phyloP scores from a whole-genome alignment of 768 basidiomycete species.

The Peribolospora baueri region DNA sequence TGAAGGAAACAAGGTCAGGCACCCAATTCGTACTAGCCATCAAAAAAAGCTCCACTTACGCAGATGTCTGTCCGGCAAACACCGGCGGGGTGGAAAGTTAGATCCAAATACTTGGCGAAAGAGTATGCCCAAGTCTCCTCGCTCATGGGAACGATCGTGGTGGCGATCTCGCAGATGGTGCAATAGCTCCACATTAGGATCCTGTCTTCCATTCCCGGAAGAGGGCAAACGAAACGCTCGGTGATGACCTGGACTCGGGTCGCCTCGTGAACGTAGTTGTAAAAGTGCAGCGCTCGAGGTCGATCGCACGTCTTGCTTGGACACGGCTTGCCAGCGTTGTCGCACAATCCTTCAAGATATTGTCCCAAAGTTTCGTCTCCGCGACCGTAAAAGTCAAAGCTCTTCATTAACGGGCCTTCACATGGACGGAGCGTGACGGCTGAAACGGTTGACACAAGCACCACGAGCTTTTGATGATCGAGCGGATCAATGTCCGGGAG shows the following conservation, averaged over 20 bases:
- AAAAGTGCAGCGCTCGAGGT: constrained; percentile 57
- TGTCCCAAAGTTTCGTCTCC: constrained; percentile 52
- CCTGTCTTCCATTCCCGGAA: constrained; percentile 32
- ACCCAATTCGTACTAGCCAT: too few species aligned
- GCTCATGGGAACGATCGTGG: constrained; percentile 60
- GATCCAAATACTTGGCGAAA: constrained; percentile 84
- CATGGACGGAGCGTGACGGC: constrained; percentile 35
- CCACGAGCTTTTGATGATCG: constrained; percentile 68
- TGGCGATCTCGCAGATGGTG: constrained; percentile 49
- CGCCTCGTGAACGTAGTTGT: constrained; percentile 73
- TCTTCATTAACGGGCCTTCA: constrained; percentile 33
- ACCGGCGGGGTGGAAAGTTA: constrained; percentile 69
- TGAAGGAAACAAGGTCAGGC: constrained; percentile 46
- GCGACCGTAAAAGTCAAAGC: constrained; percentile 72
- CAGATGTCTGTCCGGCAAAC: too few species aligned
- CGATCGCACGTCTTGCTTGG: constrained; percentile 63
- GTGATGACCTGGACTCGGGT: constrained; percentile 58
- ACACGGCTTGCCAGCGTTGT: constrained; percentile 46
- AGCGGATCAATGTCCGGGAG: constrained; percentile 51
- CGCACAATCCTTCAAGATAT: constrained; percentile 60
- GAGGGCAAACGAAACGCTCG: constrained; percentile 34
- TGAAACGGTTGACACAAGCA: constrained; percentile 59
- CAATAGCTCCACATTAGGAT: constrained; percentile 67
- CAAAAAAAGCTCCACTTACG: too few species aligned
- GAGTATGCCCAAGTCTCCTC: constrained; percentile 77